Base-by-base conservation (phyloP, 2,329 filamentous ascomycete genomes). In the Colletotrichum sp. region DNA sequence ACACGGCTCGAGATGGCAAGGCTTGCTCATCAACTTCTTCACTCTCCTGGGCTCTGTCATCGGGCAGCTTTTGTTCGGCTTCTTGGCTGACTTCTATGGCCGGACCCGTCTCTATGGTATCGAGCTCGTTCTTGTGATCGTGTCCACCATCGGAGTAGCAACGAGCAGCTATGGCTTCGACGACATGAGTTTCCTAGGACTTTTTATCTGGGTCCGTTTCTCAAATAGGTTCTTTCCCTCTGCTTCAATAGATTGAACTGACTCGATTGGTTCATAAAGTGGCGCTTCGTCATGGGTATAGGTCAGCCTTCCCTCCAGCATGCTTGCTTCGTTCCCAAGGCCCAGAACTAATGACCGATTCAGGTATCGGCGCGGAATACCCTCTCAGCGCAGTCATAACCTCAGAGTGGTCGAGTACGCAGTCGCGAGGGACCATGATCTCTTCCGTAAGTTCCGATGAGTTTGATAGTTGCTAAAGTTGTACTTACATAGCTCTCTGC, bases 321-420 rank as follows among this genome's bases (percentile, higher is more conserved):
- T 30, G 8, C 18, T n/a, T 22, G n/a, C 10, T 10, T 58, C 52
- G 52, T n/a, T 22, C n/a, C 25, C 22, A n/a, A 22, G 22, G n/a
- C 27, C 22, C 58, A n/a, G 18, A 43, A 64, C 22, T 25, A 27
- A 34, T 36, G 18, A 25, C 15, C 60, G 48, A 10, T 56, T 56
- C 68, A 64, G 77, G 66, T 27, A 70, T 93, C 39, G 91, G 92
- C n/a, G 92, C 90, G 18, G 92, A 94, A 82, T 94, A 94, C 80
- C 93, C 93, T 2, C 84, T 94, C 4, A 91, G 88, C 60, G 92
- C 92, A 0, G 90, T 94, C 10, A 94, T 94, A 39, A 93, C 92
- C 0, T 90, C 92, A 1, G 93, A 94, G 86, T 94, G 89, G 85
- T 86, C 89, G 7, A 90, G 88, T 69, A 93, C 91, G 0, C 89